Percentiles rank a stretch among this genome's conserved stretches.
Conservation (phyloP, 2,329 filamentous ascomycete species). For the Alternaria hordeiaustralica region DNA sequence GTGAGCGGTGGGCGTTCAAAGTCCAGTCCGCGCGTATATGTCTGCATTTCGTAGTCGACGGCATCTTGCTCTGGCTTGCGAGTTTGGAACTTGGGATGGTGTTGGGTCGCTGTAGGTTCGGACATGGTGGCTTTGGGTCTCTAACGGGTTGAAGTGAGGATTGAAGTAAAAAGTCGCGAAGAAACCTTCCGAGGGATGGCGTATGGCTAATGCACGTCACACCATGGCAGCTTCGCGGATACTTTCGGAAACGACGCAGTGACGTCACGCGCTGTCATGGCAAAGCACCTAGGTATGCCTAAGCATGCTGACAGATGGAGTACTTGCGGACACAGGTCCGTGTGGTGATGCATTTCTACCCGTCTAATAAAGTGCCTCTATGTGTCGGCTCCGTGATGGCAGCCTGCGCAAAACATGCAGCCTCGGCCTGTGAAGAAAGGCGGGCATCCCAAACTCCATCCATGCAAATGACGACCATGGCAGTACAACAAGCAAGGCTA, state of each 20-base stretch:
- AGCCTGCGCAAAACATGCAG: background rate
- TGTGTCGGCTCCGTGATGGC: background rate
- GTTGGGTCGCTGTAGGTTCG: conserved; percentile 8
- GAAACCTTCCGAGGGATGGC: background rate
- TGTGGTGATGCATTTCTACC: background rate
- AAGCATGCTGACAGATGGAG: background rate
- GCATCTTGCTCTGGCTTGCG: conserved; percentile 23
- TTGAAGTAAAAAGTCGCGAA: background rate
- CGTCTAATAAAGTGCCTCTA: conserved; percentile 1
- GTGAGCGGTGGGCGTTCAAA: conserved; percentile 44
- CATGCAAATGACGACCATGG: conserved; percentile 20
- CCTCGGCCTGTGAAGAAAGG: background rate
- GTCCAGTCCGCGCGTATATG: conserved; percentile 41
- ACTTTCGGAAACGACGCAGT: background rate
- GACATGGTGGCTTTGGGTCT: conserved; percentile 12
- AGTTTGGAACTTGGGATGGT: conserved; percentile 15
- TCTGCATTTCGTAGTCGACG: conserved; percentile 36
- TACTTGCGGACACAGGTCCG: background rate
- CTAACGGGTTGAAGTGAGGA: background rate
- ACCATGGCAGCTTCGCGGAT: conserved; percentile 5
- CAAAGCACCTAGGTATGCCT: background rate
- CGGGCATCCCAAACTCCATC: conserved; percentile 27
- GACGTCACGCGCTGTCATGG: background rate
- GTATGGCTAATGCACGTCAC: background rate
- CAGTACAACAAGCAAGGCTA: background rate